Conservation (phyloP, 2,329 filamentous ascomycete species). For the Cladosporium sp. region DNA sequence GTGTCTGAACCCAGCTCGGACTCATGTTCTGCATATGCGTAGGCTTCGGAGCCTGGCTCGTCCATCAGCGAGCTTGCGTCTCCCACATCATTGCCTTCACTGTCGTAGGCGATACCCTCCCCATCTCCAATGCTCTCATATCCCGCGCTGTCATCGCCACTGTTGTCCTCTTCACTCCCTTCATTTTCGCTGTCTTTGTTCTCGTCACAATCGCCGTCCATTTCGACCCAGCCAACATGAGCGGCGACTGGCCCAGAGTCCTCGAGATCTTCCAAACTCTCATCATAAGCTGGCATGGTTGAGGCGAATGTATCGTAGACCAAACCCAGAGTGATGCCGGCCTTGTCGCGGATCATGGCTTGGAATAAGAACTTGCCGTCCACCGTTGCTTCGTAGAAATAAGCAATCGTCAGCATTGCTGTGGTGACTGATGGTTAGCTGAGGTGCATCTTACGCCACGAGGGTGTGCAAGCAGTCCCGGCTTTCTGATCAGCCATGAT, state of each 20-base stretch:
- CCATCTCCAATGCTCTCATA: neutral
- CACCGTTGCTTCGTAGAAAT: no score
- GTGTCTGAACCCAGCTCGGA: neutral
- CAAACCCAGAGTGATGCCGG: neutral
- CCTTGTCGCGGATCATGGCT: neutral
- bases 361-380: neutral
- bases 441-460: neutral
- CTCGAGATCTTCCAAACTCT: neutral
- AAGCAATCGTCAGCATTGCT: neutral
- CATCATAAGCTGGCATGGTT: neutral
- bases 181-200: neutral
- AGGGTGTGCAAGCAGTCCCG: neutral
- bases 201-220: no score
- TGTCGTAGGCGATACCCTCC: neutral
- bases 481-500: neutral
- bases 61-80: neutral
- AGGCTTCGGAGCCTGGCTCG: neutral
- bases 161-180: neutral
- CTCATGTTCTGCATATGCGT: neutral
- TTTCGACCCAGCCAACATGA: neutral
- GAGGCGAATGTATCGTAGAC: neutral
- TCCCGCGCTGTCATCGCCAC: neutral
- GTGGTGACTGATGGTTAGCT: neutral
- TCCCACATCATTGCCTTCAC: neutral
- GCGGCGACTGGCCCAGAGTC: neutral